These are phyloP conservation scores for Brassica rapa DNA, from an alignment of 345 rosid genomes.

Conservation along the genomic window DNA sequence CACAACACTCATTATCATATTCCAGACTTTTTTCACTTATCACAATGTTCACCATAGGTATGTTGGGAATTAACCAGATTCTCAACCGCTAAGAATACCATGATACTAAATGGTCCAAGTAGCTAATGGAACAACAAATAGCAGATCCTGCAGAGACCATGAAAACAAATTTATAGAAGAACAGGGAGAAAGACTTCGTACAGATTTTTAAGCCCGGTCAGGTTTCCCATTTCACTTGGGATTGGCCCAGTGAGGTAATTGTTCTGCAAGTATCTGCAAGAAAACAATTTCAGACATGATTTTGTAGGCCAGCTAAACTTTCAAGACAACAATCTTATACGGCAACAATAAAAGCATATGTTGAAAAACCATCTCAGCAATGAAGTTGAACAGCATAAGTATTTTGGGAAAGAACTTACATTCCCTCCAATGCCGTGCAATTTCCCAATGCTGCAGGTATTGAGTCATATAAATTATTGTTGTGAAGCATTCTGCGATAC, in stretches of 20 bases:
- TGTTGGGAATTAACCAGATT: conserved; percentile 7
- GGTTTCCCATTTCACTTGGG: conserved; percentile 88
- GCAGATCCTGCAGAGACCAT: conserved; percentile 9
- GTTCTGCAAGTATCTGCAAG: conserved; percentile 81
- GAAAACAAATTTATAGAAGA: background rate
- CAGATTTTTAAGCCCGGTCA: conserved; percentile 65
- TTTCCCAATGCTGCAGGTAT: conserved; percentile 82
- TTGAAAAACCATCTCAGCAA: background rate
- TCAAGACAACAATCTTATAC: background rate
- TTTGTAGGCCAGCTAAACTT: conserved; percentile 19
- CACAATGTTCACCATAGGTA: conserved; percentile 1
- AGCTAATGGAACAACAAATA: background rate
- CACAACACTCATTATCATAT: conserved; percentile 5
- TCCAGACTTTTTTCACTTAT: background rate
- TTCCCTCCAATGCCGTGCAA: conserved; percentile 75
- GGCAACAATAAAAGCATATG: too few relatives aligned
- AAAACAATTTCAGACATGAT: background rate
- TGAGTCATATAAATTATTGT: conserved; percentile 76
- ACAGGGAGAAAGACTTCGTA: conserved; percentile 47
- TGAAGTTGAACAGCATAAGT: background rate
- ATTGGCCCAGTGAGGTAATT: conserved; percentile 79
- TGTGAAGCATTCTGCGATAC: conserved; percentile 66
- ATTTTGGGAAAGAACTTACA: conserved; percentile 55
- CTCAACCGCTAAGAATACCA: background rate
- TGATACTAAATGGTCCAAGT: conserved; percentile 5